Base-by-base conservation (phyloP, 805 yeast genomes). In the Blastobotrys peoriensis region DNA sequence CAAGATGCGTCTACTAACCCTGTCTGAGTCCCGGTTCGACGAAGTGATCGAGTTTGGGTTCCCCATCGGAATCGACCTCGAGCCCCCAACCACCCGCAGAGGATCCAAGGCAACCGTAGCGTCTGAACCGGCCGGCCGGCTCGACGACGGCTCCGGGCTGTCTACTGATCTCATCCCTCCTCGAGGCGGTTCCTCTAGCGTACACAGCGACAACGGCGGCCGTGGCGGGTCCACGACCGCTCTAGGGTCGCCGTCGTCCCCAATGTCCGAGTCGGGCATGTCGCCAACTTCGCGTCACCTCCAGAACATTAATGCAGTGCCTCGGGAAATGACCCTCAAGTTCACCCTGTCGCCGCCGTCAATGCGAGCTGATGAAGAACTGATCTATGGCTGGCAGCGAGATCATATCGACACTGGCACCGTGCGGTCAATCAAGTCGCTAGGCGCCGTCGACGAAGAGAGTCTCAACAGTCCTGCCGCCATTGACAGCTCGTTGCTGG, bases 301-400 rank as follows among this genome's bases (percentile, higher is more conserved):
- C 8, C 30, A 25, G 13, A 8, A 25, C 13, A 25, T 25, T 13
- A 25, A 25, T 23, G 43, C 27, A 8, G 50, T 47, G 5, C 48
- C 52, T 4, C 47, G 60, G 3, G 58, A 55, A 27, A 50, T 49
- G 55, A 56, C 59, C 3, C 49, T 56, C 21, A 56, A 54, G 30
- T 44, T 56, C 35, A 56, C 60, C 13, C 48, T 56, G 15, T 50
- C 57, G 13, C 60, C 60, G 2, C 49, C 52, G 2, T 43, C 53
- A 1, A 56, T 56, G 60, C 49, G 60, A 10, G 58, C 52, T 3
- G 55, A 52, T 33, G 60, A 56, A 34, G 55, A 53, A 30, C 40
- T 47, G 27, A 48, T 56, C 19, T 56, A 56, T 28, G 60, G 60
- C 27, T 56, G 60, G 60, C 59, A 56, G 44, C 40, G 47, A 23